phyloP scores from a whole-genome alignment of 805 yeast genomes.

The Ascoidea rubescens region DNA sequence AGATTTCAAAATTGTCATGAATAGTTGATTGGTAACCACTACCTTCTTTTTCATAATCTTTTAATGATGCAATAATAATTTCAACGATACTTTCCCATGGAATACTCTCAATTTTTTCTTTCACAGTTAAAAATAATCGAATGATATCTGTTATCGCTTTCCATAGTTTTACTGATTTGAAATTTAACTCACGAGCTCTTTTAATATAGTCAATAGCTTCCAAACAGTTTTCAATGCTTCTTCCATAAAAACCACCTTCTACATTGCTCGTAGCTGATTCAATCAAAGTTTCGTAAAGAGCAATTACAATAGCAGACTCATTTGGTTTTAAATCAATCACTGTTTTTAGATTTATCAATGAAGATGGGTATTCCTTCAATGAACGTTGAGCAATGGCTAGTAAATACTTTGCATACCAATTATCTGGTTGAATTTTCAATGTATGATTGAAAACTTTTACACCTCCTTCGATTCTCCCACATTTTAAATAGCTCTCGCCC shows the following conservation, averaged over 20 bases:
- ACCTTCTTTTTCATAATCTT: neutral
- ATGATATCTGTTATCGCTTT: constrained; percentile 44
- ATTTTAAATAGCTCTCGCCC: constrained; percentile 86
- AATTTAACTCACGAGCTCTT: constrained; percentile 22
- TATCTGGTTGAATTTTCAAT: constrained; percentile 31
- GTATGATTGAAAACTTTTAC: constrained; percentile 68
- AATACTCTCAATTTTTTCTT: constrained; percentile 33
- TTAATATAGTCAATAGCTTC: constrained; percentile 30
- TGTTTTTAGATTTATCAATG: constrained; percentile 31
- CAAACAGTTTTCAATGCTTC: constrained; percentile 22
- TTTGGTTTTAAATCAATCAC: constrained; percentile 29
- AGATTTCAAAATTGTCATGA: constrained; percentile 8
- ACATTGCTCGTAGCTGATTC: constrained; percentile 39
- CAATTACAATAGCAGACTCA: constrained; percentile 35
- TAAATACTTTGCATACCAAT: constrained; percentile 53
- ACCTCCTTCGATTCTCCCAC: constrained; percentile 84
- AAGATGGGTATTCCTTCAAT: constrained; percentile 51
- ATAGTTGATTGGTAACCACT: constrained; percentile 2
- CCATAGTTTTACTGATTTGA: constrained; percentile 48
- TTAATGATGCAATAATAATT: constrained; percentile 7
- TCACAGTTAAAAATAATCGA: constrained; percentile 37
- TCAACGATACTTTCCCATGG: constrained; percentile 30
- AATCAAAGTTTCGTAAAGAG: constrained; percentile 43
- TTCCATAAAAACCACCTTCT: constrained; percentile 48
- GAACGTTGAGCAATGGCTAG: constrained; percentile 51